These are phyloP conservation scores for Podochytrium sp. DNA, from an alignment of 192 early-diverging fungal species.

Conservation along the genomic window DNA sequence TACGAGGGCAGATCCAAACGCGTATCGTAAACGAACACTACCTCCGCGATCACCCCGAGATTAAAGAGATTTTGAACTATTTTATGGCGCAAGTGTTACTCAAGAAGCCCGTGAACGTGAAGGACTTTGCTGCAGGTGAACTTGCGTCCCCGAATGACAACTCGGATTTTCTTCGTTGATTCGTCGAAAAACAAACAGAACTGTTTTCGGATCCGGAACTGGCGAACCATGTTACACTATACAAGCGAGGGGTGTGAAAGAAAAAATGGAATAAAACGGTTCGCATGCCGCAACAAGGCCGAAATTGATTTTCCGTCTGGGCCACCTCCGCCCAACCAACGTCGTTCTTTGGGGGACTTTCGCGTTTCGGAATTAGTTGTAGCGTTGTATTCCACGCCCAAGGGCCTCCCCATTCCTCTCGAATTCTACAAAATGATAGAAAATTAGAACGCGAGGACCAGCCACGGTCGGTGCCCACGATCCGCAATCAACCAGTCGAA, in stretches of 20 bases:
- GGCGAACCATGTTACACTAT: constrained; percentile 19
- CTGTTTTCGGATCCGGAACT: constrained; percentile 38
- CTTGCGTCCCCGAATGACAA: neutral
- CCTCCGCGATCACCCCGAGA: constrained; percentile 55
- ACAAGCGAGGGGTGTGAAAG: too few relatives aligned
- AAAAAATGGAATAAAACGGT: too few relatives aligned
- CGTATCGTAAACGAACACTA: constrained; percentile 55
- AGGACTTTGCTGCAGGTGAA: constrained; percentile 43
- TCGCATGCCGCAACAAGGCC: too few relatives aligned
- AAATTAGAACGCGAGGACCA: too few relatives aligned
- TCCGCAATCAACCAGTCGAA: too few relatives aligned
- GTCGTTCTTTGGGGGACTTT: too few relatives aligned
- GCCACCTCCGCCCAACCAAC: too few relatives aligned
- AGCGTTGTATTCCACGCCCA: neutral
- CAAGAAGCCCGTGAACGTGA: constrained; percentile 43
- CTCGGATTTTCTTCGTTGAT: neutral
- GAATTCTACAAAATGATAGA: too few relatives aligned
- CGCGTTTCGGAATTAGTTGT: too few relatives aligned
- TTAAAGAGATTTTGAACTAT: constrained; percentile 48
- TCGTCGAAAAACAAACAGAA: constrained; percentile 9
- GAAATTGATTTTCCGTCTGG: too few relatives aligned
- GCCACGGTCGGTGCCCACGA: too few relatives aligned
- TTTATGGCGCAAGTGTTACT: constrained; percentile 42
- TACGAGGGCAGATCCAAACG: constrained; percentile 43
- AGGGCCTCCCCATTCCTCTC: constrained; percentile 10